A percentile compares a stretch with the other conserved stretches of the same genome.
These are phyloP conservation scores for Myxozyma udenii DNA, from an alignment of 805 yeast genomes.

Conservation along the genomic window DNA sequence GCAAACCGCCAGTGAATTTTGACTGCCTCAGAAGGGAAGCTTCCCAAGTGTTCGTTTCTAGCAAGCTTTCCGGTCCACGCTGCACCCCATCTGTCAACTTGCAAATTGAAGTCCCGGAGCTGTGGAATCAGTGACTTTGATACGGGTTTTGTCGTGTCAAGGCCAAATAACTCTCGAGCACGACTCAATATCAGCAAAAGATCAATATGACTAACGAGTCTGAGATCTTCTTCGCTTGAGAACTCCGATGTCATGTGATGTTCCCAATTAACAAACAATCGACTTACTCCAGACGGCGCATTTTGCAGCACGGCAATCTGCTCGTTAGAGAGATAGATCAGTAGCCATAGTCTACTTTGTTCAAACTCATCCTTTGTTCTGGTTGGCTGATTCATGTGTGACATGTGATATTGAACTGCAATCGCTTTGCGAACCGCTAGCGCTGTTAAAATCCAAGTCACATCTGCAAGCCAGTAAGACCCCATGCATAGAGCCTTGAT, in stretches of 20 bases:
- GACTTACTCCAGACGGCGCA: constrained; percentile 16
- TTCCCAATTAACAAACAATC: constrained; percentile 22
- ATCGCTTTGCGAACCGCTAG: constrained; percentile 19
- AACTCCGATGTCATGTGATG: constrained; percentile 15
- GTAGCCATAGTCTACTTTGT: constrained; percentile 16
- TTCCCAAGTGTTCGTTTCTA: constrained; percentile 11
- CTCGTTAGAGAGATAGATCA: constrained; percentile 18
- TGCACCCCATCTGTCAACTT: constrained; percentile 24
- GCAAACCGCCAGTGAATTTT: constrained; percentile 16
- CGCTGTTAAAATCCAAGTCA: constrained; percentile 21
- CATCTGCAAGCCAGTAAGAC: constrained; percentile 21
- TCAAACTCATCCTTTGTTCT: constrained; percentile 12
- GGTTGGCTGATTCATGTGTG: constrained; percentile 17
- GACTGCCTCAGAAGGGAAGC: constrained; percentile 24
- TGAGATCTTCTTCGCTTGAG: constrained; percentile 13
- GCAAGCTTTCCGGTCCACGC: constrained; percentile 22
- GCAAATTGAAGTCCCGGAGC: constrained; percentile 15
- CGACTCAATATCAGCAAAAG: constrained; percentile 16
- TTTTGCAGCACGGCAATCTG: constrained; percentile 22
- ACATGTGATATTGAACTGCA: constrained; percentile 21
- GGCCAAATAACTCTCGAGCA: constrained; percentile 18
- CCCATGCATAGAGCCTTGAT: constrained; percentile 21
- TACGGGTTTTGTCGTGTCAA: constrained; percentile 15
- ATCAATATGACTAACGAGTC: constrained; percentile 19
- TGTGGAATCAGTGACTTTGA: constrained; percentile 9